These are phyloP conservation scores for Citrus cavaleriei DNA, from an alignment of 345 rosid species.

Conservation along the genomic window DNA sequence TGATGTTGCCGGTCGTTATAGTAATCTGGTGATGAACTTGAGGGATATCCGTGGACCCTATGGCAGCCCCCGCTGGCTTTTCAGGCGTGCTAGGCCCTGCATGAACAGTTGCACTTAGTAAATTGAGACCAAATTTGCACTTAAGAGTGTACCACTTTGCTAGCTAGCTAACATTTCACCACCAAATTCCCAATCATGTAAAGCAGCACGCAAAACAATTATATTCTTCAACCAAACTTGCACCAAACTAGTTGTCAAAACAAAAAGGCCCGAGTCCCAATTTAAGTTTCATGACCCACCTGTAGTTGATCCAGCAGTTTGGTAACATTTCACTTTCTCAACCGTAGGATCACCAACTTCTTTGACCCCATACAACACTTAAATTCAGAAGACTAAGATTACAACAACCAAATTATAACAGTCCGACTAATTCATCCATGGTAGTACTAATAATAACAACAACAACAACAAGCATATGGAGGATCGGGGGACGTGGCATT, in stretches of 20 bases:
- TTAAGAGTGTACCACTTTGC: neutral
- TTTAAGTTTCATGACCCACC: neutral
- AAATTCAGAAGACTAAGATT: neutral
- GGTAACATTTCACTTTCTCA: slow-evolving; percentile 21
- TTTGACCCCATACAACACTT: neutral
- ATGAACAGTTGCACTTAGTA: slow-evolving; percentile 7
- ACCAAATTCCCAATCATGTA: slow-evolving; percentile 8
- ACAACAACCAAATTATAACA: neutral
- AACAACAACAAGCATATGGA: neutral
- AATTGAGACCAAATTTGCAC: slow-evolving; percentile 10
- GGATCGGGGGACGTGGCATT: neutral
- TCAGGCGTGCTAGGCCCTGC: slow-evolving; percentile 58
- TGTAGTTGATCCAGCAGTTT: slow-evolving; percentile 3
- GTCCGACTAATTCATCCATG: neutral
- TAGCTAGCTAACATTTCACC: neutral
- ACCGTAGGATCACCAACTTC: neutral
- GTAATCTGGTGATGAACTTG: slow-evolving; percentile 79
- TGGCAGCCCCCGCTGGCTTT: slow-evolving; percentile 29
- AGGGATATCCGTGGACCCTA: slow-evolving; percentile 33
- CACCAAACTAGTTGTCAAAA: neutral
- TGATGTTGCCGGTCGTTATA: slow-evolving; percentile 42
- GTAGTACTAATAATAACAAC: too few relatives aligned
- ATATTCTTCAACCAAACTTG: slow-evolving; percentile 2
- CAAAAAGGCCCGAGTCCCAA: neutral
- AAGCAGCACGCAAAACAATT: slow-evolving; percentile 8